phyloP scores from a whole-genome alignment of 805 yeast genomes.

The Myxozyma neotropica region DNA sequence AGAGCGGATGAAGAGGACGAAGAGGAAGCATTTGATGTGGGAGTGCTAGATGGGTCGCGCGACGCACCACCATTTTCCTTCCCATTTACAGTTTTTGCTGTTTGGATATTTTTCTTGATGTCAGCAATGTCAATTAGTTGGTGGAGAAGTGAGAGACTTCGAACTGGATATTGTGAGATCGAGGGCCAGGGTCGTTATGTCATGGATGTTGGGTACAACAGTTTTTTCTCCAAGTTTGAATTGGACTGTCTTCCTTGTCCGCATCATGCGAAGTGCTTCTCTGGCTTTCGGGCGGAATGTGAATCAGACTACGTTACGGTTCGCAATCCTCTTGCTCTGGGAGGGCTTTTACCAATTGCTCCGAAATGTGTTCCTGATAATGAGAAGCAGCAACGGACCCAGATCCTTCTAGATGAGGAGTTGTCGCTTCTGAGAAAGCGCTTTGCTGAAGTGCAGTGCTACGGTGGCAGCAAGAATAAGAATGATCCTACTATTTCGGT shows the following conservation, averaged over 20 bases:
- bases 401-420: slow-evolving; percentile 66
- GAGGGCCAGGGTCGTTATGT: slow-evolving; percentile 14
- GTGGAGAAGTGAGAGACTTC: slow-evolving; percentile 17
- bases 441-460: slow-evolving; percentile 66
- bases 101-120: slow-evolving; percentile 10
- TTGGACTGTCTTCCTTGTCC: slow-evolving; percentile 83
- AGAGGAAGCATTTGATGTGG: slow-evolving; percentile 16
- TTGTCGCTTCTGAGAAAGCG: slow-evolving; percentile 65
- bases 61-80: slow-evolving; percentile 9
- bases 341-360: slow-evolving; percentile 61
- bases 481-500: slow-evolving; percentile 20
- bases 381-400: slow-evolving; percentile 65
- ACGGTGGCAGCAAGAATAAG: slow-evolving; percentile 3
- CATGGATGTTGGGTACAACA: neutral
- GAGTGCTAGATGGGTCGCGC: slow-evolving; percentile 3
- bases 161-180: slow-evolving; percentile 27
- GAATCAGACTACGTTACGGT: slow-evolving; percentile 61
- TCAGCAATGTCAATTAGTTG: slow-evolving; percentile 3
- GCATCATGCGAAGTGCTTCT: slow-evolving; percentile 72
- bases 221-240: slow-evolving; percentile 40
- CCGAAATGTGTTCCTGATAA: slow-evolving; percentile 76
- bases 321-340: slow-evolving; percentile 57
- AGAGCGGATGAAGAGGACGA: slow-evolving; percentile 11
- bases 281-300: slow-evolving; percentile 63
- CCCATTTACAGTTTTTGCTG: slow-evolving; percentile 10